Base-by-base conservation (phyloP, 805 yeast species). In the Saccharomycopsis malanga region DNA sequence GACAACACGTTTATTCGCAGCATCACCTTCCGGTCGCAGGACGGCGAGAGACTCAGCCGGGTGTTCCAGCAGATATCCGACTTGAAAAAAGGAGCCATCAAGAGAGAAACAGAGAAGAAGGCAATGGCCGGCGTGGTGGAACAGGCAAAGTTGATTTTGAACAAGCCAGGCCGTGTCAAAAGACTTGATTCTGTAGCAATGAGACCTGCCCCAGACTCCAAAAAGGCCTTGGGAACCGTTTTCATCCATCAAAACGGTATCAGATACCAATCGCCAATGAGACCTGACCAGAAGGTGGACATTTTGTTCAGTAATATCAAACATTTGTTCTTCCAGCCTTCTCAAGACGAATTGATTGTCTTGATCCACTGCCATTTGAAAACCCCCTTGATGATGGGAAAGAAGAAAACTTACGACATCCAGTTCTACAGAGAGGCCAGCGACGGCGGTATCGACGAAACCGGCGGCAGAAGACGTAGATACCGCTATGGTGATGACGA, bases 361-460 rank as follows among this genome's bases (percentile, higher is more conserved):
- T 71, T 93, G 38, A 85, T 93, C 53, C 98, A 93, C 66, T 81
- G 89, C 60, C 96, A 89, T 66, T 74, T 93, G 64, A 88, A 87
- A 63, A 81, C 81, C 39, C 98, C 98, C 22, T 81, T 93, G 50
- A 83, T 93, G 78, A 83, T 93, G 62, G 98, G 98, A 53, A 93
- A 93, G 69, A 83, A 86, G 69, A 93, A 93, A 68, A 87, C 96
- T 0, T 83, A 81, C 64, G 98, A 93, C 59, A 87, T 93, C 40
- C 98, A 93, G 68, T 88, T 93, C 62, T 93, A 89, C 70, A 75
- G 98, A 54, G 98, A 93, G 65, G 98, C 97, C 10, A 81, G 95
- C 25, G 98, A 93, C 61, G 84, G 88, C 73, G 81, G 95, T 2
- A 88, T 88, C 58, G 98, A 93, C 66, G 98, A 93, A 67, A 93